These are phyloP conservation scores for Hibiscus trionum DNA, from an alignment of 345 rosid species.

Conservation along the genomic window DNA sequence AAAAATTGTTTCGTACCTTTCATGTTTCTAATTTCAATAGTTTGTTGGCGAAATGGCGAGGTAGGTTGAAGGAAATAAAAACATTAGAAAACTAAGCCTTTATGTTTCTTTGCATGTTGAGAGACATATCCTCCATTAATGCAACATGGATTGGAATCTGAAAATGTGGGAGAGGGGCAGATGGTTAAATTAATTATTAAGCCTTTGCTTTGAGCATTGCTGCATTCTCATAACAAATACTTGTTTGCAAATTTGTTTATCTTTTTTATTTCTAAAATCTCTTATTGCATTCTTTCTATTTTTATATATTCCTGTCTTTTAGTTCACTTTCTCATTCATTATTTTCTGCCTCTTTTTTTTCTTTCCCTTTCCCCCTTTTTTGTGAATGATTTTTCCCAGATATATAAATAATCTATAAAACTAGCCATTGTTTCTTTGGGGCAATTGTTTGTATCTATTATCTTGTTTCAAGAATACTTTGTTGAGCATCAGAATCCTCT, in stretches of 20 bases:
- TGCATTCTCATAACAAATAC: background rate
- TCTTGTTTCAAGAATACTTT: slow-evolving; percentile 31
- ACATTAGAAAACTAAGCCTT: background rate
- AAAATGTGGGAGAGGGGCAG: background rate
- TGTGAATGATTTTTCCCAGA: slow-evolving; percentile 30
- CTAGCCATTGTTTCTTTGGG: slow-evolving; percentile 27
- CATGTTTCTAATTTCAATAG: background rate
- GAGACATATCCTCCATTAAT: background rate
- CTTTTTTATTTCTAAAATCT: background rate
- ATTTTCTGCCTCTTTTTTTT: slow-evolving; percentile 16
- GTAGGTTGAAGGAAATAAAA: background rate
- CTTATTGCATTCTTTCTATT: slow-evolving; percentile 20
- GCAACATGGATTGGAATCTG: background rate
- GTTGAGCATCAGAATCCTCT: slow-evolving; percentile 46
- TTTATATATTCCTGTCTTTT: slow-evolving; percentile 13
- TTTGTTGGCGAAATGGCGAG: background rate
- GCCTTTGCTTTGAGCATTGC: background rate
- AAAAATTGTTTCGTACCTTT: background rate
- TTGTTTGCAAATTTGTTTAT: background rate
- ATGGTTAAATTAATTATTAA: background rate
- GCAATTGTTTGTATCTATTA: slow-evolving; percentile 19
- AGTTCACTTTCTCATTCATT: slow-evolving; percentile 29
- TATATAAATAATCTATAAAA: slow-evolving; percentile 28
- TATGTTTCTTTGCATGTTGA: background rate
- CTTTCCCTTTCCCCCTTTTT: background rate